These are phyloP conservation scores for Aspergillus flavus DNA, from an alignment of 2,329 filamentous ascomycete genomes.

Conservation along the genomic window DNA sequence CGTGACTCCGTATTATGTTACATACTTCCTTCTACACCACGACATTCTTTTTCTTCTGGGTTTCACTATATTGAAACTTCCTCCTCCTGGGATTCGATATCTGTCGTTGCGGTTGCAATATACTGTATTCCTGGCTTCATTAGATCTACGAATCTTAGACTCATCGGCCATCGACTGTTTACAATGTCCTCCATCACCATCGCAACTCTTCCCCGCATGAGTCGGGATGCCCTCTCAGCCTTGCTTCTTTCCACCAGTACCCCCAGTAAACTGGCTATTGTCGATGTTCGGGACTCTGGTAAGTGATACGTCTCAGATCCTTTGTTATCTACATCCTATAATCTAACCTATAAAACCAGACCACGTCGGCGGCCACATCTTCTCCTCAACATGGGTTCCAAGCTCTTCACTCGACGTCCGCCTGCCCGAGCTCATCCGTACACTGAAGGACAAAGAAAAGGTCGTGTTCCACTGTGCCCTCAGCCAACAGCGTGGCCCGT, in stretches of 20 bases:
- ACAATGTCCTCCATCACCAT: slow-evolving; percentile 61
- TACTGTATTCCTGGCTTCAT: background rate
- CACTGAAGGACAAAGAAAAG: slow-evolving; percentile 72
- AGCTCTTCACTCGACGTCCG: slow-evolving; percentile 71
- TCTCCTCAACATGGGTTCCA: slow-evolving; percentile 74
- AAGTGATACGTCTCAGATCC: slow-evolving; percentile 21
- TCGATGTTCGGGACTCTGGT: slow-evolving; percentile 89
- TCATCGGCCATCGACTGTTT: no score
- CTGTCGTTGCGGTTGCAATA: background rate
- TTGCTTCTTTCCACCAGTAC: slow-evolving; percentile 59
- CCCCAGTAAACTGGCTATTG: slow-evolving; percentile 63
- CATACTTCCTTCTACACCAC: background rate
- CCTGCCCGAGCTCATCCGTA: slow-evolving; percentile 80
- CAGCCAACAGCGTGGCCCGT: slow-evolving; percentile 86
- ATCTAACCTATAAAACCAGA: slow-evolving; percentile 55
- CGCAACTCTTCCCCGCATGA: slow-evolving; percentile 66
- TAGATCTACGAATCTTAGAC: no score
- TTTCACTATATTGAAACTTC: background rate
- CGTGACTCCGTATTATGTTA: slow-evolving; percentile 11
- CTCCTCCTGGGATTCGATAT: background rate
- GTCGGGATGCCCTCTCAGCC: slow-evolving; percentile 67
- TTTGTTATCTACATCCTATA: background rate
- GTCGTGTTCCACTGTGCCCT: slow-evolving; percentile 95
- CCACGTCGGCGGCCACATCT: slow-evolving; percentile 88
- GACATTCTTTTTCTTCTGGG: background rate